Conservation (phyloP, 169 alveolate genomes). For the Babesia sp. region DNA sequence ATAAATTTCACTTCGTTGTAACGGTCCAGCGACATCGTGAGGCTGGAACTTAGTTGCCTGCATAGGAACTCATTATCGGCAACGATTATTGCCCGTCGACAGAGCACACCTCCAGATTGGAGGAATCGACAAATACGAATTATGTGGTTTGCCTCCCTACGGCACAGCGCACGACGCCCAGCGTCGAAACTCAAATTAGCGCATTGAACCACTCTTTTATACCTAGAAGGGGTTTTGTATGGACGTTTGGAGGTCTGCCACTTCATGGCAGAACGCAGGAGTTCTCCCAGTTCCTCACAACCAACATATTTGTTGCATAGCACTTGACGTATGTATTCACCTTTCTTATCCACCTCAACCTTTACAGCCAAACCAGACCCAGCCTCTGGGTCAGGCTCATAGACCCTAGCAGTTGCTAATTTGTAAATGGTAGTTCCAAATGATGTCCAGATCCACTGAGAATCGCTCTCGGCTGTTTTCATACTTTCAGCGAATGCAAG, state of each 20-base stretch:
- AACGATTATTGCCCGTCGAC: slow-evolving; percentile 38
- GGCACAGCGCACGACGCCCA: slow-evolving; percentile 19
- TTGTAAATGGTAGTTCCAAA: slow-evolving; percentile 37
- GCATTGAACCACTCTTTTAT: neutral
- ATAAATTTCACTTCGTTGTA: slow-evolving; percentile 19
- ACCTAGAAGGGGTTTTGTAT: slow-evolving; percentile 3
- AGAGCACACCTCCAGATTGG: slow-evolving; percentile 29
- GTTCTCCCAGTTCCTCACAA: slow-evolving; percentile 25
- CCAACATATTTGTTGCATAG: slow-evolving; percentile 14
- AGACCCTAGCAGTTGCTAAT: slow-evolving; percentile 38
- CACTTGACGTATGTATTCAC: slow-evolving; percentile 17
- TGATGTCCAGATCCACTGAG: slow-evolving; percentile 63
- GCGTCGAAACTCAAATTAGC: slow-evolving; percentile 10
- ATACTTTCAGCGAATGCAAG: slow-evolving; percentile 33
- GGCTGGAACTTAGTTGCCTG: slow-evolving; percentile 18
- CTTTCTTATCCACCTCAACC: slow-evolving; percentile 37
- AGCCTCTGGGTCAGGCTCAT: neutral
- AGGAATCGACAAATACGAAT: slow-evolving; percentile 8
- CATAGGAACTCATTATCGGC: slow-evolving; percentile 47
- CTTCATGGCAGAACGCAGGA: slow-evolving; percentile 20
- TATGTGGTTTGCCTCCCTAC: slow-evolving; percentile 25
- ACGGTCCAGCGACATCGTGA: neutral
- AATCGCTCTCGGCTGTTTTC: slow-evolving; percentile 35
- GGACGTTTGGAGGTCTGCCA: slow-evolving; percentile 7
- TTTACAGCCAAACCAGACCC: slow-evolving; percentile 15